These are phyloP conservation scores for Taphrina sp. DNA, from an alignment of 1,139 yeast species.

Conservation along the genomic window DNA sequence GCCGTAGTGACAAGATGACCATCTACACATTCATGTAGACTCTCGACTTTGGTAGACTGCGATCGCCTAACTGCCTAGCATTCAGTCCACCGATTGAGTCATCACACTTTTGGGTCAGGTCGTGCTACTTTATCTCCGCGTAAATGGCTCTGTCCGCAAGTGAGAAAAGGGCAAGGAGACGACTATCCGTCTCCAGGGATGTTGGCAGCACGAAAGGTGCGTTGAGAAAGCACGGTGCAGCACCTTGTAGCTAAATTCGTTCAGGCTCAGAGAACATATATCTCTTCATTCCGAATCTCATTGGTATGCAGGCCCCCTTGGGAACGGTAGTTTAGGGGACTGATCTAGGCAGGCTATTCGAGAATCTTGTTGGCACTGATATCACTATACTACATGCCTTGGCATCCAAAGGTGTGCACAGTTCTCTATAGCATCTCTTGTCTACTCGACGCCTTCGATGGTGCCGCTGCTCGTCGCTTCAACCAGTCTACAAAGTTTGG, in stretches of 20 bases:
- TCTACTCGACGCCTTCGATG: constrained; percentile 92
- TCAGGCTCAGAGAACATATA: constrained; percentile 51
- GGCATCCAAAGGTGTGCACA: constrained; percentile 69
- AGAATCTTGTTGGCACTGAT: constrained; percentile 77
- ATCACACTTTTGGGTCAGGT: too few relatives aligned
- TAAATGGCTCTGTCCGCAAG: constrained; percentile 10
- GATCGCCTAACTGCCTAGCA: too few relatives aligned
- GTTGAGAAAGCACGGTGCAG: too few relatives aligned
- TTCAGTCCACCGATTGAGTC: too few relatives aligned
- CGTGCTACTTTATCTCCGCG: background rate
- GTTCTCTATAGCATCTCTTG: constrained; percentile 82
- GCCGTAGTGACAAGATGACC: too few relatives aligned
- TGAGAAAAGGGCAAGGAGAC: constrained; percentile 12
- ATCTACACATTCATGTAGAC: too few relatives aligned
- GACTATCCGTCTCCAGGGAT: constrained; percentile 8
- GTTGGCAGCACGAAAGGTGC: constrained; percentile 11
- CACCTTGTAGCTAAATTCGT: too few relatives aligned
- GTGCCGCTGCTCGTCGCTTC: constrained; percentile 86
- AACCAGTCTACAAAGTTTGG: constrained; percentile 87
- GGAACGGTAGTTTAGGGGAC: background rate
- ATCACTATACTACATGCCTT: constrained; percentile 76
- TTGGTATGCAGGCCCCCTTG: constrained; percentile 51
- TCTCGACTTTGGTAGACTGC: too few relatives aligned
- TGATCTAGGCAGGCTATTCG: constrained; percentile 48
- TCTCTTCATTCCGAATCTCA: constrained; percentile 81